Evolutionary conservation across 2,329 filamentous ascomycete species (phyloP), one percentile per base, ranked within the genome.

Genomic region (Mycogone perniciosa): DNA sequence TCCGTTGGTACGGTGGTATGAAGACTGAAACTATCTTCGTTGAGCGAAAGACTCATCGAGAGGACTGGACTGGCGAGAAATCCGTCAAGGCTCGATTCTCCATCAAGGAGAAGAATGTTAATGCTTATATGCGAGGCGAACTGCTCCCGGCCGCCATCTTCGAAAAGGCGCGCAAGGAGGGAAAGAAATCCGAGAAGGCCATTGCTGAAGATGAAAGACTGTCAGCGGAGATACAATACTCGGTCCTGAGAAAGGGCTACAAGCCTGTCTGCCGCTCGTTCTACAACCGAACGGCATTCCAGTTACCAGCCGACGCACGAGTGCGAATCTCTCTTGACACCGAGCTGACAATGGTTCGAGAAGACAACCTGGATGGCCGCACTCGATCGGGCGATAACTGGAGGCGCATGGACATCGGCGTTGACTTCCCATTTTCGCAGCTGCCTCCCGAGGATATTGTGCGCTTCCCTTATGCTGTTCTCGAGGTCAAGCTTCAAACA

Each of bases 1-100:
- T 99, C 54, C 82, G 93, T 58, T 99, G 93, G 93, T 99, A 99
- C 64, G 93, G 93, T 54, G 90, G 89, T 39, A 96, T 99, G 92
- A 84, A 93, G 61, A 89, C 77, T 48, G 91, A 97, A 64, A 93
- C 89, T 49, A 95, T 97, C 51, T 99, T 97, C 63, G 86, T 99
- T 27, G 93, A 99, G 75, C 83, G 93, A 56, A 99, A 99, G 73
- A 99, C 93, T 1, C 93, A 99, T 73, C 86, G 93, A 37, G 93
- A 99, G 69, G 93, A 99, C 68, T 99, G 93, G 93, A 99, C 93
- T 0, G 93, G 93, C 52, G 93, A 99, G 68, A 96, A 97, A 73
- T 97, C 92, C 2, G 93, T 99, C 71, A 99, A 99, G 74, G 92
- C 93, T 40, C 87, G 93, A 40, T 99, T 99, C 64, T 80, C 88